Evolutionary conservation across 176 grass and related monocot genomes (phyloP), one percentile per base, ranked within the genome.

Genomic region (Guadua angustifolia): DNA sequence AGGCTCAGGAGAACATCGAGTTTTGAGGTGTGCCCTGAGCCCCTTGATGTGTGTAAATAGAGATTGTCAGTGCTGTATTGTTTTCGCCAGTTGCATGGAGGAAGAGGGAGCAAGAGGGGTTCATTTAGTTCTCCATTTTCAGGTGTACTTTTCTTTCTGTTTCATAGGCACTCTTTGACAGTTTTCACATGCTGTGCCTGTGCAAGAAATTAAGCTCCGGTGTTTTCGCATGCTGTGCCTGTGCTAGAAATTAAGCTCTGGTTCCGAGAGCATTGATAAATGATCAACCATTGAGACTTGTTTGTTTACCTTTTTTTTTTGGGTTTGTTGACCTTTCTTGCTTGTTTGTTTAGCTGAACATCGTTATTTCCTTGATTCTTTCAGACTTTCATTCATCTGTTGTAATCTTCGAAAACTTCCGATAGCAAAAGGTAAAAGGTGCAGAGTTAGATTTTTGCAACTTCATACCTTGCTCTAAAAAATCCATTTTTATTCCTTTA

Each of bases 71-170:
- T 74, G 73, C 49, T 86, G 32, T 3, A 86, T 59, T 51, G 7
- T 75, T 85, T 82, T 77, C 74, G 58, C 73, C 21, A 22, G 11
- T 43, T 45, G 16, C 56, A 24, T 5, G 59, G 74, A 68, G 43
- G 82, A 78, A 86, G 84, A 83, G 51, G 74, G 80, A 90, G 84
- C 68, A 90, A 87, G 84, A 75, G 89, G 84, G 84, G 89, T 86
- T 86, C 52, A 36, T 46, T 85, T 29, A 42, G 13, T 19, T 87
- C 29, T 8, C 42, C 59, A 15, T 77, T 44, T 44, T 71, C 50
- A 15, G 74, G 6, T 51, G 69, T 74, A 60, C 59, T 73, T 63
- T 63, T 39, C 43, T 14, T 17, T 21, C 16, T 58, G 35, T 83
- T 63, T 49, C 63, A 57, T 3, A 9, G 21, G 26, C 69, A 49